phyloP scores from a whole-genome alignment of 257 asterid genomes.

The Gentiana straminea region DNA sequence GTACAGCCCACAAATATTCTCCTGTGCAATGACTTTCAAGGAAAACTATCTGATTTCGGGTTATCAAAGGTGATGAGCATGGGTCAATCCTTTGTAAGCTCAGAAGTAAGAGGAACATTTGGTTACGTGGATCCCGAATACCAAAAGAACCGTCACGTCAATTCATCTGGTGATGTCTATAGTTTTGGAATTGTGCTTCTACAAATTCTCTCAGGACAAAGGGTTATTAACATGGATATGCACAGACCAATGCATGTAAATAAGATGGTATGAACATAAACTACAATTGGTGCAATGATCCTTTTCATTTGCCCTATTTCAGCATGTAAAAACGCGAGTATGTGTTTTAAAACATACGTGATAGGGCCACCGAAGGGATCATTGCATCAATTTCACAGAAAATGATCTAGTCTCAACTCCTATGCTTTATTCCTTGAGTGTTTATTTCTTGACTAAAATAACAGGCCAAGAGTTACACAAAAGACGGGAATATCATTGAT shows the following conservation, averaged over 20 bases:
- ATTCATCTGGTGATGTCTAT: constrained; percentile 67
- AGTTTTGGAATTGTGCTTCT: constrained; percentile 71
- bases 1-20: constrained; percentile 83
- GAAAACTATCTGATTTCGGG: constrained; percentile 70
- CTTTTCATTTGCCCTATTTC: too few species aligned
- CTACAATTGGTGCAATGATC: too few species aligned
- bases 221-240: constrained; percentile 52
- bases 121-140: constrained; percentile 90
- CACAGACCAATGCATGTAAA: constrained; percentile 50
- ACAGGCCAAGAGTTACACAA: constrained; percentile 50
- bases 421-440: background rate
- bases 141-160: constrained; percentile 57
- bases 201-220: constrained; percentile 67
- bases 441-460: background rate
- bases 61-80: constrained; percentile 54
- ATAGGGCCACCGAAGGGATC: too few species aligned
- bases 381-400: too few species aligned
- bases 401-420: background rate
- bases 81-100: constrained; percentile 67
- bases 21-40: constrained; percentile 39
- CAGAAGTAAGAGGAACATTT: constrained; percentile 80
- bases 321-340: too few species aligned
- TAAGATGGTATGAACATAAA: constrained; percentile 38
- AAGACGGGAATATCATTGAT: constrained; percentile 40
- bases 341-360: too few species aligned